Conservation (phyloP, 75 land plant genomes). For the Pinus taeda region DNA sequence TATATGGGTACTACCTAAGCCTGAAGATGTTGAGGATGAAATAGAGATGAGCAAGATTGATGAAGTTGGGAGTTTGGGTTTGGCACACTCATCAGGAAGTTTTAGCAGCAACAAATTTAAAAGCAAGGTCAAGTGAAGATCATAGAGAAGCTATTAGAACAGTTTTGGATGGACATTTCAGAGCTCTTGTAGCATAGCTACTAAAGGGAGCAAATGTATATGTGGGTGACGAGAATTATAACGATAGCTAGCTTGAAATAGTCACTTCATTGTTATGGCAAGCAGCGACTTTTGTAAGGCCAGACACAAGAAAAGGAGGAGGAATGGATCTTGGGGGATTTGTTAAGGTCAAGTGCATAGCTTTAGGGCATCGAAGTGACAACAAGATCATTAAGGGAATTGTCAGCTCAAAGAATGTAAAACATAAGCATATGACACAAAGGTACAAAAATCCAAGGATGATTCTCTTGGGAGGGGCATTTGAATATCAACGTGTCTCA, state of each 20-base stretch:
- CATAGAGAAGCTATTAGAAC: slow-evolving; percentile 54
- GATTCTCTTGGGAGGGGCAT: no score
- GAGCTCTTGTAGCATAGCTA: slow-evolving; percentile 56
- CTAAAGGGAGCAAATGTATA: slow-evolving; percentile 50
- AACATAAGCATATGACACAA: no score
- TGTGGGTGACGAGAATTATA: slow-evolving; percentile 45
- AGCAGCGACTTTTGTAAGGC: slow-evolving; percentile 76
- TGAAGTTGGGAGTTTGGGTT: slow-evolving; percentile 26
- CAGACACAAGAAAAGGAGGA: slow-evolving; percentile 51
- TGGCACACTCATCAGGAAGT: slow-evolving; percentile 44
- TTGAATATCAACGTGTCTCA: no score
- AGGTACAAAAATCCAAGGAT: no score
- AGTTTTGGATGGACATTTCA: slow-evolving; percentile 70
- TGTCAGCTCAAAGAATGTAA: no score
- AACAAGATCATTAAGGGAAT: no score
- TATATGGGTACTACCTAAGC: no score
- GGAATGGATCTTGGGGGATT: slow-evolving; percentile 79
- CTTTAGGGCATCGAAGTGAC: no score
- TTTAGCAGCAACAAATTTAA: slow-evolving; percentile 25
- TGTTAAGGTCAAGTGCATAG: slow-evolving; percentile 89
- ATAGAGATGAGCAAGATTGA: slow-evolving; percentile 29
- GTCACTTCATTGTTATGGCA: slow-evolving; percentile 79
- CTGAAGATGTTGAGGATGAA: no score
- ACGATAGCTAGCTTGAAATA: slow-evolving; percentile 70
- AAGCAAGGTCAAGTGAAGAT: slow-evolving; percentile 36